Evolutionary conservation across 108 stramenopile genomes (phyloP), one percentile per base, ranked within the genome.

Genomic region (Cyclotella sp.): DNA sequence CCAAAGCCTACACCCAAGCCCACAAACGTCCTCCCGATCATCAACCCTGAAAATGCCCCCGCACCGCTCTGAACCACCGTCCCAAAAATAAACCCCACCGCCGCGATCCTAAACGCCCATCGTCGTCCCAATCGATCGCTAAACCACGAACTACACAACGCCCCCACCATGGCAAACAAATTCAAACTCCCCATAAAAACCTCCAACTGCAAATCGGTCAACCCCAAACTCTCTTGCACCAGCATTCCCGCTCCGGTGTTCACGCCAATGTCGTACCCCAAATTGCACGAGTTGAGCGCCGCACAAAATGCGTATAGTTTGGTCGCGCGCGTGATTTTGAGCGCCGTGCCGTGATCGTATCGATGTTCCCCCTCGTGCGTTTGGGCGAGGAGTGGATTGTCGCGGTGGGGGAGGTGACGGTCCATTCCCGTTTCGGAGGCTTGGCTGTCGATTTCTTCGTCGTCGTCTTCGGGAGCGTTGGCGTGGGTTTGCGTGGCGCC

Each of bases 1-100:
- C 93, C 93, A 73, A 93, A 85, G 18, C 96, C 96, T 54, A 95
- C 90, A 40, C 92, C 96, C 28, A 92, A 72, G 8, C 96, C 96
- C 13, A 91, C 85, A 75, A 95, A 87, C 9, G 86, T 69, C 41
- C 96, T 83, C 10, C 92, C 92, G 22, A 92, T n/a, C 93, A 96
- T 95, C 22, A 96, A 69, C 6, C 59, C 34, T 9, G 76, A 63
- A 77, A 79, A 96, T 5, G 54, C 57, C 0, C 54, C 55, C 11
- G 92, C 84, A 8, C 58, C 49, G 59, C 82, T 68, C 58, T 79
- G 82, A 19, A 90, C 78, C 16, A 88, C 42, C 16, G 82, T 63
- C 0, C 95, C 93, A 65, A 90, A 63, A 57, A 96, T 89, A 68
- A 96, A 94, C 0, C 54, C 68, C n/a, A 93, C 15, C 0, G 91